Conservation (phyloP, 2,329 filamentous ascomycete genomes). For the Coniochaeta ligniaria region DNA sequence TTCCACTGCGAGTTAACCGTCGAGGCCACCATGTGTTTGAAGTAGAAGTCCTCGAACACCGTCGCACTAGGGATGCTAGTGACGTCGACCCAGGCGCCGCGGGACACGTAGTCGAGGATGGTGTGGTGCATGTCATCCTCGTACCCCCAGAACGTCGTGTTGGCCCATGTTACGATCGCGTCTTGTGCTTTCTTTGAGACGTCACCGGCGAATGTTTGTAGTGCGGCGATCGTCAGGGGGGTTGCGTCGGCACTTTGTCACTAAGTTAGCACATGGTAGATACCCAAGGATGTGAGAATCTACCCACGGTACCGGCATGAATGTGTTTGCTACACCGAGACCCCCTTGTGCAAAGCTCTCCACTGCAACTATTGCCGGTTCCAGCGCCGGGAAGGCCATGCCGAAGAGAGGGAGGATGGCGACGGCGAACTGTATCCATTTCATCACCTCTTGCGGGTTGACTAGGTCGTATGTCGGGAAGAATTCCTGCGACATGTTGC, state of each 20-base stretch:
- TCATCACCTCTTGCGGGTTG: neutral
- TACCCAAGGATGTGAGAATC: too few species aligned
- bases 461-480: neutral
- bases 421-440: constrained; percentile 1
- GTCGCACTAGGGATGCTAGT: neutral
- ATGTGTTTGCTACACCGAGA: neutral
- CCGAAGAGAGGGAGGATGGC: constrained; percentile 1
- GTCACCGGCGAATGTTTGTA: neutral
- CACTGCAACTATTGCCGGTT: neutral
- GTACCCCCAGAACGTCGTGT: constrained; percentile 1
- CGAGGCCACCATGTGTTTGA: neutral
- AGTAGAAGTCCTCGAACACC: constrained; percentile 1
- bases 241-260: neutral
- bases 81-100: neutral
- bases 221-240: neutral
- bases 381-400: neutral
- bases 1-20: constrained; percentile 2
- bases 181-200: constrained; percentile 2
- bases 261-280: neutral
- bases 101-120: neutral
- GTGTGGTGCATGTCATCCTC: neutral
- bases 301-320: neutral
- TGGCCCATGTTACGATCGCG: neutral
- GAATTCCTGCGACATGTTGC: constrained; percentile 2
- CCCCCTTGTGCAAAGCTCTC: neutral